Conservation (phyloP, 352 stramenopile genomes). For the Thalassiosira mediterranea region DNA sequence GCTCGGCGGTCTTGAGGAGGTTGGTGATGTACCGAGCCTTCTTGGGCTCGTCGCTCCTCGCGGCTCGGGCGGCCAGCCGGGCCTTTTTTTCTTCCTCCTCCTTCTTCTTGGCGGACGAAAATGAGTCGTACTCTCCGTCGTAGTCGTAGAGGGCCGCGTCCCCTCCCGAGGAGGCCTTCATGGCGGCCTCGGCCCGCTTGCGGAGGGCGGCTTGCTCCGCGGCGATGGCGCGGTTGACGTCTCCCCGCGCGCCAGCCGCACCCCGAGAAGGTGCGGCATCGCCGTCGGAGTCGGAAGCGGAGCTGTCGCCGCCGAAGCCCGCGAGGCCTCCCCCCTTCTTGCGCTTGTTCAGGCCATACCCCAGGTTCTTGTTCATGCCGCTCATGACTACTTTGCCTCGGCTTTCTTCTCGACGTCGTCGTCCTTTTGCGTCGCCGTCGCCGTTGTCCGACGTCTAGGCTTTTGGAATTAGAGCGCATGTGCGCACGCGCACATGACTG, state of each 20-base stretch:
- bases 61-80: background rate
- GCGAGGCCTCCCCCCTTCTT: conserved; percentile 15
- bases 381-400: too few species aligned
- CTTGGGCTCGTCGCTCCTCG: conserved; percentile 3
- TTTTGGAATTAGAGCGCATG: too few species aligned
- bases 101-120: conserved; percentile 21
- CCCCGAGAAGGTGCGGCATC: background rate
- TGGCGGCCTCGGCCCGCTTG: conserved; percentile 55
- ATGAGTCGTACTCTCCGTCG: conserved; percentile 72
- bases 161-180: conserved; percentile 16
- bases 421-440: too few species aligned
- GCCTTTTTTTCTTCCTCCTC: conserved; percentile 19
- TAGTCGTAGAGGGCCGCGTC: conserved; percentile 62
- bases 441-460: too few species aligned
- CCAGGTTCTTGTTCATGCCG: background rate
- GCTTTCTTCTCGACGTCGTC: too few species aligned
- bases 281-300: conserved; percentile 29
- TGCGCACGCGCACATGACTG: too few species aligned
- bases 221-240: conserved; percentile 69
- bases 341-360: conserved; percentile 9
- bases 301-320: conserved; percentile 49
- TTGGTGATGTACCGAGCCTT: conserved; percentile 68
- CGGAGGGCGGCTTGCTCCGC: conserved; percentile 67
- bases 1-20: conserved; percentile 62
- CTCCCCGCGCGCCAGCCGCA: conserved; percentile 18